These are phyloP conservation scores for Magnusiomyces ingens DNA, from an alignment of 1,139 yeast genomes.

Conservation along the genomic window DNA sequence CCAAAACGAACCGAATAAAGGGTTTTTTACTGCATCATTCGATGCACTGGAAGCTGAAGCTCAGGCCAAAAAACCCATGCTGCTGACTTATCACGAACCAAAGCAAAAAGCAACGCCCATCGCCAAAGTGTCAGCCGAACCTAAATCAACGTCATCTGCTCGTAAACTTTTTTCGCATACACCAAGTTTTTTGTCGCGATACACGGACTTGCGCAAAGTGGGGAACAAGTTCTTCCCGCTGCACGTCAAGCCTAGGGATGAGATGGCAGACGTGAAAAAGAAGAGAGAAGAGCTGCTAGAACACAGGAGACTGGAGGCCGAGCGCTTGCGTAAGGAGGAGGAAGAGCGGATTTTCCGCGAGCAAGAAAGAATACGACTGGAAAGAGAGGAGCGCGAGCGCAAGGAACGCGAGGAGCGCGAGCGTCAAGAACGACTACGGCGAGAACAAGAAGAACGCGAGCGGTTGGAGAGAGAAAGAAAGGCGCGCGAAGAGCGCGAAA, in stretches of 20 bases:
- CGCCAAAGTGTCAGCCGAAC: background rate
- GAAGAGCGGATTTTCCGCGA: conserved; percentile 4
- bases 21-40: conserved; percentile 9
- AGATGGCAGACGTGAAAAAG: conserved; percentile 7
- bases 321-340: background rate
- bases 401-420: conserved; percentile 4
- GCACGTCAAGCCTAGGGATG: conserved; percentile 8
- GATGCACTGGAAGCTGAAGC: background rate
- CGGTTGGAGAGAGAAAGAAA: conserved; percentile 1
- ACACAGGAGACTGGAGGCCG: background rate
- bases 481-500: background rate
- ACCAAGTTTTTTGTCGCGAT: background rate
- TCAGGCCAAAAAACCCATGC: background rate
- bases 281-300: conserved; percentile 9
- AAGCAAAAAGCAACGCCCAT: background rate
- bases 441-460: conserved; percentile 8
- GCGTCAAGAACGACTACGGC: conserved; percentile 3
- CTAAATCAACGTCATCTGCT: background rate
- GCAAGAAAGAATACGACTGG: conserved; percentile 2
- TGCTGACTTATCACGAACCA: background rate
- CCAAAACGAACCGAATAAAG: background rate
- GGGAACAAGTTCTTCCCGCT: background rate
- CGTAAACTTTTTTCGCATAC: background rate
- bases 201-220: background rate
- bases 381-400: conserved; percentile 10